Base-by-base conservation (phyloP, 495 filamentous ascomycete genomes). In the Parathielavia appendiculata region DNA sequence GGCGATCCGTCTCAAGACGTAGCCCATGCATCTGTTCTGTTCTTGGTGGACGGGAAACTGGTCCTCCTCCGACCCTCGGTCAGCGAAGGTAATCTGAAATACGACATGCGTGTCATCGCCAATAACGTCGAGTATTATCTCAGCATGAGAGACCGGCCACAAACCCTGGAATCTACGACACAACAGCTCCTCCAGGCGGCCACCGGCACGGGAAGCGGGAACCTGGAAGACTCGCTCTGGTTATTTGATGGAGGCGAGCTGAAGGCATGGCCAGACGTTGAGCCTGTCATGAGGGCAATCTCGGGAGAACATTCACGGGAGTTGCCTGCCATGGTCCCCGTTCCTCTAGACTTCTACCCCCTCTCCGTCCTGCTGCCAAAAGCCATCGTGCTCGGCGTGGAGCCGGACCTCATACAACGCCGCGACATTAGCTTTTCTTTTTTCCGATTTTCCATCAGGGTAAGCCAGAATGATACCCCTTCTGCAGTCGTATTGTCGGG, bases 1-100 rank as follows among this genome's bases (percentile, higher is more conserved):
- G 95, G 95, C 8, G 95, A 99, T 71, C 92, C 93, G 19, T 91
- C 93, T 8, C 90, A 96, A 65, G 95, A 99, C 72, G 95, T 97
- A 4, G 87, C 88, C n/a, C 84, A 89, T 48, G 95, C 95, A 17
- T 93, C 89, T 4, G 91, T 99, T 47, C 72, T 99, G 35, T 95
- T 99, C 59, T 77, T 97, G 32, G 92, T 97, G 8, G 95, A 97
- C 68, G 95, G 91, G 17, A 99, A 97, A 63, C 79, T 99, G 19
- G 95, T 97, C 19, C 77, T 97, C 16, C 77, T 99, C 30, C 90
- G 95, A 60, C 93, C 95, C 5, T 90, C 88, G 2, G 77, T 85
- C 8, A 86, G 83, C 44, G 81, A 83, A 19, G 88, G 88, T 2
- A 87, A 86, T 58, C 75, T 95, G 41, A 96, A 96, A 75, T 99